Base-by-base conservation (phyloP, 1,284 basidiomycete species). In the Rhizoctonia solani region DNA sequence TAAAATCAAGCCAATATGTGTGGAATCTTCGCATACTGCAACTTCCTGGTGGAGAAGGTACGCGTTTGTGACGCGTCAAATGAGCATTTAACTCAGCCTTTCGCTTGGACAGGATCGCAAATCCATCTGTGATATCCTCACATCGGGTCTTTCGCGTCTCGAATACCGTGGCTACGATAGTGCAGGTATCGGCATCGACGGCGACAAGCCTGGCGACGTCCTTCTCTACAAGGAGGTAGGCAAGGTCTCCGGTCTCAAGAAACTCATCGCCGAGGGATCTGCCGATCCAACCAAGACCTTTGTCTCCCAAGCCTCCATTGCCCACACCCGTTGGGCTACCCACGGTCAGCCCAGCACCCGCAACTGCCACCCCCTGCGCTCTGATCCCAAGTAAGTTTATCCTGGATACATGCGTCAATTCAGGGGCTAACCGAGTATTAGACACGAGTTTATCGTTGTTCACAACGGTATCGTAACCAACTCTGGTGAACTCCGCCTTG, bases 401-500 rank as follows among this genome's bases (percentile, higher is more conserved):
- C 32, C 13, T 66, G 61, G n/a, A 54, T 66, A 66, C 50, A 66
- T 66, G 61, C 67, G 59, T 52, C 32, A 53, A 37, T 29, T 54
- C 32, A 11, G 32, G 16, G 42, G 41, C 55, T 47, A n/a, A 49
- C 27, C 16, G 46, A 61, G 14, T 23, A 14, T 39, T 30, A 66
- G 72, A 65, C 82, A 82, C 71, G 95, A 98, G 76, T 99, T 99
- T 81, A 87, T 88, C 69, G 83, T 99, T 73, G 95, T 99, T 47
- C 97, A 99, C 85, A 99, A 99, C 75, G 97, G 97, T 78, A 99
- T 99, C 77, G 96, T 99, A 74, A 99, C 97, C 79, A 98, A 98
- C 83, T 88, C 83, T 74, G 80, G 81, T 68, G 96, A 96, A 74
- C 88, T 99, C 74, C 87, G 92, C 73, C 86, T 93, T 73, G 94